Evolutionary conservation across 129 eudicot species (phyloP).

Genomic region (Arctium lappa): DNA sequence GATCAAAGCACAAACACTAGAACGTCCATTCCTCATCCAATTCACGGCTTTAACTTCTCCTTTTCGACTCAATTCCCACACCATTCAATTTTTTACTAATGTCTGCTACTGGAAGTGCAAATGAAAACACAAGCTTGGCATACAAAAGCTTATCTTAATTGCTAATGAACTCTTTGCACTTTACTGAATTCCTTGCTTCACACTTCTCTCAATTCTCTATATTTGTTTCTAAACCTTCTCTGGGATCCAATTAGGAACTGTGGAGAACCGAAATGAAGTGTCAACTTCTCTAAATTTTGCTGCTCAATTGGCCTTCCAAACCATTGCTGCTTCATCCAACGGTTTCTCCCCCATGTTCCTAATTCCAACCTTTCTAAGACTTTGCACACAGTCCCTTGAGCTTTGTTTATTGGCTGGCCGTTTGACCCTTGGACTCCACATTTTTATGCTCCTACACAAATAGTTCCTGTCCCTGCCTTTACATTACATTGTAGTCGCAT

Average conservation of each 20-base stretch:
- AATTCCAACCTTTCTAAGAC: not conserved
- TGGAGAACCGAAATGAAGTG: not conserved
- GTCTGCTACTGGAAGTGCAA: too few relatives aligned
- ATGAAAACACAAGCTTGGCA: too few relatives aligned
- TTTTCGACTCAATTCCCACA: too few relatives aligned
- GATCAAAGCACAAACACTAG: not conserved
- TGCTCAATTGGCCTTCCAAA: not conserved
- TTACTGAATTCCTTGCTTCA: too few relatives aligned
- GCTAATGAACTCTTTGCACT: too few relatives aligned
- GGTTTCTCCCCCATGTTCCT: not conserved
- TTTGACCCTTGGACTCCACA: not conserved
- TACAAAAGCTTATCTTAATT: too few relatives aligned
- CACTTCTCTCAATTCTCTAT: too few relatives aligned
- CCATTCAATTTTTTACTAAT: too few relatives aligned
- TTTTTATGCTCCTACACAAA: not conserved
- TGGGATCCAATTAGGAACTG: not conserved
- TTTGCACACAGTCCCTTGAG: not conserved
- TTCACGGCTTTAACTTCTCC: too few relatives aligned
- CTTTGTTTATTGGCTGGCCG: not conserved
- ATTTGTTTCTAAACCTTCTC: not conserved
- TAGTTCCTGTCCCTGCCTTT: not conserved
- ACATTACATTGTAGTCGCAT: not conserved
- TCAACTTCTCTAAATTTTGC: not conserved
- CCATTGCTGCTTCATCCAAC: not conserved
- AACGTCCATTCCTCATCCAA: not conserved